Evolutionary conservation across 169 alveolate genomes (phyloP), one percentile per base, ranked within the genome.

Genomic region (Haemoproteus tartakovskyi): DNA sequence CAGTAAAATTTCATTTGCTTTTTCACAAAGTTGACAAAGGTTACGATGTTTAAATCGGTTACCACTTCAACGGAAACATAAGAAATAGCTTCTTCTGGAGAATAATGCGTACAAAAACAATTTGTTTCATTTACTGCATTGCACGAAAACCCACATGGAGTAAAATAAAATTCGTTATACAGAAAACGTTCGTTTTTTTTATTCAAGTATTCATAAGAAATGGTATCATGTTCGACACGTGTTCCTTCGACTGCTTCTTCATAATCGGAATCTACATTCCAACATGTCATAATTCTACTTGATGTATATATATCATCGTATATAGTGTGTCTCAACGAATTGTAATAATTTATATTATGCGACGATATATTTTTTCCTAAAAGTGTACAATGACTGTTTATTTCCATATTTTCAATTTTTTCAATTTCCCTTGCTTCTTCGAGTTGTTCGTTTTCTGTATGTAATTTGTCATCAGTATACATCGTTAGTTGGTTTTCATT

Each of bases 111-210:
- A 43, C 84, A 70, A 19, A 56, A 70, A n/a, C 57, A 70, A 47
- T 70, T 70, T 27, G 41, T 70, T 27, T 56, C 57, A 14, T 70
- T 11, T 2, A 52, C 27, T 1, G 45, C 78, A 26, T 70, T 70
- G 40, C 84, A 70, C 3, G 84, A 70, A 45, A 41, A 70, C 9
- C 84, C 84, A 22, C 62, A 70, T 50, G 78, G 78, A 6, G 60
- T 45, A 36, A 70, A 70, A 24, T 56, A 54, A 14, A 43, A 70
- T 5, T 70, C 84, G 36, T 70, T 70, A 27, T 70, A 70, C 3
- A 56, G 27, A 29, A 40, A 56, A 2, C 41, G 54, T 3, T 70
- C 84, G 26, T 45, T 45, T 11, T 56, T 21, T 47, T 2, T 14
- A 41, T 48, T 43, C 0, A 30, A 40, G 4, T 70, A 67, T 40